Evolutionary conservation across 306 rosid genomes (phyloP).

Genomic region (Adenanthera pavonina): DNA sequence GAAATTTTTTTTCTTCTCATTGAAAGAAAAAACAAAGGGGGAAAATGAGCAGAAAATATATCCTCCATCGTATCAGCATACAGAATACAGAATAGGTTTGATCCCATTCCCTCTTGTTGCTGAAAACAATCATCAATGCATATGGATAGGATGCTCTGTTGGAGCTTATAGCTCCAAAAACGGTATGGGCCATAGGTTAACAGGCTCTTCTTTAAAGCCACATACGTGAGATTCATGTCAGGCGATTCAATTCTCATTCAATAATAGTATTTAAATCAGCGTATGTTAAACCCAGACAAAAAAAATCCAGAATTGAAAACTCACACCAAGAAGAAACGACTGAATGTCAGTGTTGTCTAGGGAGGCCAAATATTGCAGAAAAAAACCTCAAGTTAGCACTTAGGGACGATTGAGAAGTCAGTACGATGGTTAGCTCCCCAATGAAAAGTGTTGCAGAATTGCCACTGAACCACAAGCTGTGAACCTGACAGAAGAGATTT

Average conservation of each 20-base stretch:
- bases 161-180: neutral
- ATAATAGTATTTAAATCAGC: neutral
- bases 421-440: neutral
- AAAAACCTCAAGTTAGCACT: no score
- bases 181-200: neutral
- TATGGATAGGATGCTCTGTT: neutral
- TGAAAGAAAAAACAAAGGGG: neutral
- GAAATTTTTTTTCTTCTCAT: neutral
- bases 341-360: constrained; percentile 16
- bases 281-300: neutral
- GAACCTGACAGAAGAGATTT: constrained; percentile 59
- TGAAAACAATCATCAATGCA: neutral
- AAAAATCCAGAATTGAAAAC: neutral
- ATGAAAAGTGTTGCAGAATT: neutral
- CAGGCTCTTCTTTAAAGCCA: neutral
- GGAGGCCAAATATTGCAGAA: no score
- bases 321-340: constrained; percentile 3
- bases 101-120: constrained; percentile 1
- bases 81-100: neutral
- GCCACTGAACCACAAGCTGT: constrained; percentile 36
- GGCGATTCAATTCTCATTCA: neutral
- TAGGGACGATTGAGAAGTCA: neutral
- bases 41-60: neutral
- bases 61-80: neutral
- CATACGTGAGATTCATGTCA: neutral